Evolutionary conservation across 371 early-diverging fungal species (phyloP).

Genomic region (Mortierella sp.): DNA sequence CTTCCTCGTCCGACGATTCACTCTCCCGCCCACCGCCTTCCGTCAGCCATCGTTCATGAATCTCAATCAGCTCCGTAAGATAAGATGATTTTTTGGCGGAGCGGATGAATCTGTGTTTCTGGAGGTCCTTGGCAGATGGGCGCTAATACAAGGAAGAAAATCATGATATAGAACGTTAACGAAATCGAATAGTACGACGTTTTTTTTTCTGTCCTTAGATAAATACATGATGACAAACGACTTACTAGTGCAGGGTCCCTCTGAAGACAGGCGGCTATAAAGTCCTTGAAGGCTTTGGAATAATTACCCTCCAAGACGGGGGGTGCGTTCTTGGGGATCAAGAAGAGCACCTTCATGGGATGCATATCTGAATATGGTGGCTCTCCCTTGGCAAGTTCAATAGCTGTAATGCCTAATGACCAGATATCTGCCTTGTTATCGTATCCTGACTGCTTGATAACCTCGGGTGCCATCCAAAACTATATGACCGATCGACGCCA

Average conservation of each 20-base stretch:
- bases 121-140: conserved; percentile 89
- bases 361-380: conserved; percentile 95
- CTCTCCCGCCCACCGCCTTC: conserved; percentile 63
- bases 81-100: conserved; percentile 83
- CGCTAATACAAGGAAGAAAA: conserved; percentile 62
- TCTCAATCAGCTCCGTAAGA: conserved; percentile 86
- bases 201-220: neutral
- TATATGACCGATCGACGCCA: conserved; percentile 29
- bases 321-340: conserved; percentile 93
- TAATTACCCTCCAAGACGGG: conserved; percentile 85
- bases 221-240: neutral
- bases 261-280: conserved; percentile 88
- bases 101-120: conserved; percentile 91
- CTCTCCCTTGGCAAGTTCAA: conserved; percentile 94
- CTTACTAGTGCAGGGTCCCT: conserved; percentile 82
- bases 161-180: conserved; percentile 1
- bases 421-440: conserved; percentile 98
- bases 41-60: conserved; percentile 81
- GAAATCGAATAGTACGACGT: neutral
- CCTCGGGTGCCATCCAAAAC: conserved; percentile 99
- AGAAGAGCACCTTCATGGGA: conserved; percentile 93
- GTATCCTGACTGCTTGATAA: conserved; percentile 96
- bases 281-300: conserved; percentile 91
- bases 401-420: conserved; percentile 98
- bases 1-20: conserved; percentile 70